Evolutionary conservation across 2,329 filamentous ascomycete species (phyloP).

Genomic region (Xylogone sp.): DNA sequence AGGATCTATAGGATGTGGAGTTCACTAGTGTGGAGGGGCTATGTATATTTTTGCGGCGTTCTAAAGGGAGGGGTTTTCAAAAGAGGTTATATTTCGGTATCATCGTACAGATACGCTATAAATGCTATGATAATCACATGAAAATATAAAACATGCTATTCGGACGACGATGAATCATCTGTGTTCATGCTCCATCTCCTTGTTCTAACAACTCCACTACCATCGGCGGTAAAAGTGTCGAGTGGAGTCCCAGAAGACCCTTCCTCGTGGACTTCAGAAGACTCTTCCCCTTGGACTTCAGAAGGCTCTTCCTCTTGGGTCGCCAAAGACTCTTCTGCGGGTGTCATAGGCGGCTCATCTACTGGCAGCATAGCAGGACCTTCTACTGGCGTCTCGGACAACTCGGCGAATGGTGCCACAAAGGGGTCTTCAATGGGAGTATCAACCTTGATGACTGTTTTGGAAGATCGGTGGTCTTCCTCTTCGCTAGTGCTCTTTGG

Average conservation of each 20-base stretch:
- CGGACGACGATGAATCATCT: not conserved
- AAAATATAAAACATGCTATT: not conserved
- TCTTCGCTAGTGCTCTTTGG: not conserved
- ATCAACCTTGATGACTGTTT: not conserved
- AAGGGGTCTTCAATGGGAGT: too few relatives aligned
- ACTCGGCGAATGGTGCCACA: too few relatives aligned
- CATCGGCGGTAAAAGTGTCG: not conserved
- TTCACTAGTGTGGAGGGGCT: not conserved
- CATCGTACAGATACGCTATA: not conserved
- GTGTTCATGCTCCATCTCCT: constrained; percentile 23
- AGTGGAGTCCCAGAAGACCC: not conserved
- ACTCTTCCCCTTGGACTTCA: too few relatives aligned
- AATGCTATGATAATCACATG: not conserved
- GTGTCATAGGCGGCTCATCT: too few relatives aligned
- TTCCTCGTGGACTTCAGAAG: not conserved
- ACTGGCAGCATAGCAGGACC: too few relatives aligned
- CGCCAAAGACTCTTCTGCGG: too few relatives aligned
- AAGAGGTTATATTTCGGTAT: not conserved
- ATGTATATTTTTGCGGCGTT: not conserved
- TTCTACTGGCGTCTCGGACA: too few relatives aligned
- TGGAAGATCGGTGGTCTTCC: not conserved
- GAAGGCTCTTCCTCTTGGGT: too few relatives aligned
- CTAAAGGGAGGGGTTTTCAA: not conserved
- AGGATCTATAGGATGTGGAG: not conserved
- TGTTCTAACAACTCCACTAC: constrained; percentile 7